Evolutionary conservation across 2,329 filamentous ascomycete species (phyloP).

Genomic region (Macrophomina tecta): DNA sequence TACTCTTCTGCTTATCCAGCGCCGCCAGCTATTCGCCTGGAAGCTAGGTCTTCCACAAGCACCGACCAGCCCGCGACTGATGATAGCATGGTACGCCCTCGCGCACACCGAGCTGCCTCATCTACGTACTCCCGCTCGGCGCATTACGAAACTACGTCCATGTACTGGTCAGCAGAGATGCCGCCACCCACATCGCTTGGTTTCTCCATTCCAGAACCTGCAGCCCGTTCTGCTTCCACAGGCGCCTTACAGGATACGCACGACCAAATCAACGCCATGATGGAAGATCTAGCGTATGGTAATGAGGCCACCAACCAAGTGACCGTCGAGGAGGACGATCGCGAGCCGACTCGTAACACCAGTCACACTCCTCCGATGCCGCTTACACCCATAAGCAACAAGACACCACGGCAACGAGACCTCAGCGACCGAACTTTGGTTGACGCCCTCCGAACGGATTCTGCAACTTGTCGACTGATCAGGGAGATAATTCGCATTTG

Average conservation of each 20-base stretch:
- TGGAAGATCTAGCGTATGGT: not conserved
- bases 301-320: not conserved
- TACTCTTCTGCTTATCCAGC: too few species aligned
- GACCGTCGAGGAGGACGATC: too few species aligned
- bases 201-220: not conserved
- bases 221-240: not conserved
- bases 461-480: not conserved
- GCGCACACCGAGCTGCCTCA: not conserved
- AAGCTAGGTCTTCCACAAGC: not conserved
- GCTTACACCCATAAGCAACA: not conserved
- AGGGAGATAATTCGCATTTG: not conserved
- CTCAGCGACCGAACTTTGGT: constrained; percentile 1
- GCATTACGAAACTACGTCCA: not conserved
- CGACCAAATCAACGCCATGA: not conserved
- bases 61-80: not conserved
- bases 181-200: not conserved
- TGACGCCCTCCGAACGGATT: not conserved
- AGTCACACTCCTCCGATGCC: too few species aligned
- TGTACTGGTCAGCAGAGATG: not conserved
- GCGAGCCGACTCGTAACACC: too few species aligned
- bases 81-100: not conserved
- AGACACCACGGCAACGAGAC: not conserved
- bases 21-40: too few species aligned
- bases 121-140: constrained; percentile 6
- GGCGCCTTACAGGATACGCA: not conserved